A percentile compares a stretch with the other conserved stretches of the same genome.
phyloP scores from a whole-genome alignment of 495 filamentous ascomycete species.

The Bryoglossum gracile region DNA sequence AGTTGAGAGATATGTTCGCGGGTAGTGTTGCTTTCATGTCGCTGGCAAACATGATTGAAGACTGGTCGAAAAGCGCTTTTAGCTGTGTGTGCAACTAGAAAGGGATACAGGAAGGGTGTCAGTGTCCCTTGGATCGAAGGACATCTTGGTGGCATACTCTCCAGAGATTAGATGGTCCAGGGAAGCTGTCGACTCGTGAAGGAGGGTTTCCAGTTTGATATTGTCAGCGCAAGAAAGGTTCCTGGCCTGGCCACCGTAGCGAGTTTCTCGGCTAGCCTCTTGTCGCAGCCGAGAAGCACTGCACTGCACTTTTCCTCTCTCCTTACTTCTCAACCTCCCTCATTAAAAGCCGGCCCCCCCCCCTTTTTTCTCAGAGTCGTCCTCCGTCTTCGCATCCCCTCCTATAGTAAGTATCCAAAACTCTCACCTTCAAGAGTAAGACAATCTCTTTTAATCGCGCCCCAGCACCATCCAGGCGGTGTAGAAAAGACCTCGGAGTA shows the following conservation, averaged over 20 bases:
- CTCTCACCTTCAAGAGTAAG: background rate
- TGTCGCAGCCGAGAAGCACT: too few relatives aligned
- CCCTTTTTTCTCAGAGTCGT: background rate
- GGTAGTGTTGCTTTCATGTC: constrained; percentile 17
- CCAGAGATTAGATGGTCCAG: too few relatives aligned
- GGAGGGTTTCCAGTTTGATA: too few relatives aligned
- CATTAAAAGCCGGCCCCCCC: background rate
- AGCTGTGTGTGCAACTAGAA: constrained; percentile 35
- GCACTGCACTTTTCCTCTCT: too few relatives aligned
- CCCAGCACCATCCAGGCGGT: constrained; percentile 5
- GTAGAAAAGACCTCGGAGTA: constrained; percentile 6
- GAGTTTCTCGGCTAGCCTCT: background rate
- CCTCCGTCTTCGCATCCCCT: background rate
- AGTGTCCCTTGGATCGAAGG: constrained; percentile 37
- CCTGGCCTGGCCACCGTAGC: constrained; percentile 7
- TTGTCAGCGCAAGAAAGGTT: background rate
- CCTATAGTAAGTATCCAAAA: background rate
- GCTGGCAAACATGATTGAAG: constrained; percentile 25
- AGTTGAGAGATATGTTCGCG: constrained; percentile 4
- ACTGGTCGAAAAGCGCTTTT: constrained; percentile 23
- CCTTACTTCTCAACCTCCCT: background rate
- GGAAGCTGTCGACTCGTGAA: too few relatives aligned
- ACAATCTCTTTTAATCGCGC: background rate
- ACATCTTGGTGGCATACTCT: constrained; percentile 41
- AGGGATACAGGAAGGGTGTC: constrained; percentile 62